These are phyloP conservation scores for Tetracladium maxilliforme DNA, from an alignment of 2,329 filamentous ascomycete genomes.

Conservation along the genomic window DNA sequence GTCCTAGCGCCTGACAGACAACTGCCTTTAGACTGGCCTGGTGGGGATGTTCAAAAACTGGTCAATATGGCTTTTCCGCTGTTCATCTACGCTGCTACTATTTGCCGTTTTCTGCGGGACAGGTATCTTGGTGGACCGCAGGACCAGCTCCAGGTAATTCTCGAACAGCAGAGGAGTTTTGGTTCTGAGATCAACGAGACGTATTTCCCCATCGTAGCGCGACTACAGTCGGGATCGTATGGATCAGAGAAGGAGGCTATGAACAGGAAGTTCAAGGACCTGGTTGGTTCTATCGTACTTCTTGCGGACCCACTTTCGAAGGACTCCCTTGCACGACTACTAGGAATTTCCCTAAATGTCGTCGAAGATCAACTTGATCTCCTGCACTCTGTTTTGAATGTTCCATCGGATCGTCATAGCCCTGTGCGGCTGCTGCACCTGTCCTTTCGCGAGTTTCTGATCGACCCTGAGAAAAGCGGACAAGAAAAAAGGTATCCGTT, in stretches of 20 bases:
- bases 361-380: constrained; percentile 6
- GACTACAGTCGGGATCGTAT: constrained; percentile 4
- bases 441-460: constrained; percentile 13
- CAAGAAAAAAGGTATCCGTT: constrained; percentile 12
- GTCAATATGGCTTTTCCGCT: constrained; percentile 15
- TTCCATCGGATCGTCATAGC: constrained; percentile 5
- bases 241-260: constrained; percentile 4
- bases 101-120: constrained; percentile 14
- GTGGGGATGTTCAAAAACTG: constrained; percentile 8
- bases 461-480: constrained; percentile 9
- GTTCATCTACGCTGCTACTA: constrained; percentile 19
- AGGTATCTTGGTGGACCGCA: constrained; percentile 10
- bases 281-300: constrained; percentile 6
- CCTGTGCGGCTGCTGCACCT: constrained; percentile 10
- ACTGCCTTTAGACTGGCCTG: constrained; percentile 21
- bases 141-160: constrained; percentile 10
- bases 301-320: constrained; percentile 7
- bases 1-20: too few species aligned
- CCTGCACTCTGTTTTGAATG: constrained; percentile 10
- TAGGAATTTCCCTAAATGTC: constrained; percentile 4
- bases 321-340: constrained; percentile 6
- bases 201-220: constrained; percentile 9
- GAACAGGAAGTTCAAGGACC: constrained; percentile 2
- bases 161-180: constrained; percentile 7
- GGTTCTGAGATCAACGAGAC: constrained; percentile 9